Conservation (phyloP, 306 rosid species). For the Argentina anserina region DNA sequence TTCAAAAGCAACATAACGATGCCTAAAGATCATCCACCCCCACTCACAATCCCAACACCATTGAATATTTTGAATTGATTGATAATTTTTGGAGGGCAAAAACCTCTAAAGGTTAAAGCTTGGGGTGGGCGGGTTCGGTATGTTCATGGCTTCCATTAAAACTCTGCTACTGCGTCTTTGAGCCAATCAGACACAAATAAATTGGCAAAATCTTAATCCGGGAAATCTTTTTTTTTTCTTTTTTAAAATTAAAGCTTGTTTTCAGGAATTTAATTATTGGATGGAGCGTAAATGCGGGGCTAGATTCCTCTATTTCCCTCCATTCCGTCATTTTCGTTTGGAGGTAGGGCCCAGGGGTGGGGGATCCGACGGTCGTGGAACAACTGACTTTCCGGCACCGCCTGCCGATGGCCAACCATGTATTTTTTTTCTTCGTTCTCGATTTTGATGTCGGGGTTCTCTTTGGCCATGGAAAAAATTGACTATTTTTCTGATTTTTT, state of each 20-base stretch:
- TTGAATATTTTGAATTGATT: background rate
- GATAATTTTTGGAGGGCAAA: background rate
- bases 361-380: background rate
- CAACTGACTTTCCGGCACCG: background rate
- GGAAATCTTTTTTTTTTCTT: too few species aligned
- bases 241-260: too few species aligned
- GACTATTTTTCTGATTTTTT: too few species aligned
- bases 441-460: background rate
- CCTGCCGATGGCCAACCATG: background rate
- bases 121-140: background rate
- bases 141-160: background rate
- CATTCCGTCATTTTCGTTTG: background rate
- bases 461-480: background rate
- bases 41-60: background rate
- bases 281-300: background rate
- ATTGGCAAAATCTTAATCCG: too few species aligned
- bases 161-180: background rate
- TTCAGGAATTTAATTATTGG: background rate
- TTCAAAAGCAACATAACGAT: slow-evolving; percentile 35
- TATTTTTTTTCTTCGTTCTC: background rate
- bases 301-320: background rate
- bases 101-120: slow-evolving; percentile 12
- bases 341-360: background rate
- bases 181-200: background rate
- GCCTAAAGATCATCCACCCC: background rate